phyloP scores from a whole-genome alignment of 768 basidiomycete genomes.

The Hypsizygus marmoreus region DNA sequence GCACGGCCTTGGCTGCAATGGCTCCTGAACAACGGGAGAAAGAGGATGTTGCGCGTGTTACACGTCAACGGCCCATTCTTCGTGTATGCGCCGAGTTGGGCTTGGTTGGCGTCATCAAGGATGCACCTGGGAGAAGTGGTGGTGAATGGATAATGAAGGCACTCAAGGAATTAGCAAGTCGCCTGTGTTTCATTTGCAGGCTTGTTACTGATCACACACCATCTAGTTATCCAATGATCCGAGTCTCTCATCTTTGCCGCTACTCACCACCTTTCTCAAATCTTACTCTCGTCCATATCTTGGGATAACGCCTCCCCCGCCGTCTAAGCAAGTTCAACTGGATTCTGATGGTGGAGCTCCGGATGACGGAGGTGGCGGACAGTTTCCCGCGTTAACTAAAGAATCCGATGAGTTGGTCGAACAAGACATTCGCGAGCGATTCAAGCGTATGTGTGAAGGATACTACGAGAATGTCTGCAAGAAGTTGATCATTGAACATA shows the following conservation, averaged over 20 bases:
- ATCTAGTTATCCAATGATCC: slow-evolving; percentile 86
- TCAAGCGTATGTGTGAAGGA: slow-evolving; percentile 89
- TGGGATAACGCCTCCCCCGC: slow-evolving; percentile 60
- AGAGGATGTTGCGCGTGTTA: slow-evolving; percentile 79
- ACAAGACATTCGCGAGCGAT: slow-evolving; percentile 81
- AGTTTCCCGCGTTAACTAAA: slow-evolving; percentile 41
- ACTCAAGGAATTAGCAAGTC: slow-evolving; percentile 78
- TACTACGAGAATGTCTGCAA: slow-evolving; percentile 93
- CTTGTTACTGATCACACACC: slow-evolving; percentile 8
- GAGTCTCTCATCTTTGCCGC: slow-evolving; percentile 80
- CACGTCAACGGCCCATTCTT: slow-evolving; percentile 82
- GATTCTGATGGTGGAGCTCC: slow-evolving; percentile 53
- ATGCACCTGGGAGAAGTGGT: slow-evolving; percentile 68
- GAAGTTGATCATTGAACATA: slow-evolving; percentile 90
- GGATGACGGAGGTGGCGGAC: slow-evolving; percentile 27
- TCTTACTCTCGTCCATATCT: slow-evolving; percentile 88
- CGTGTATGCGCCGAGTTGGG: slow-evolving; percentile 91
- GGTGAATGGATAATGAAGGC: slow-evolving; percentile 91
- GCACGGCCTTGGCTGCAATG: slow-evolving; percentile 55
- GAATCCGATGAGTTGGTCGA: slow-evolving; percentile 81
- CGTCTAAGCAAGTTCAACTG: slow-evolving; percentile 59
- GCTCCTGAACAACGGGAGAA: slow-evolving; percentile 86
- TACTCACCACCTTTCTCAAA: slow-evolving; percentile 91
- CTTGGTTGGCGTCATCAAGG: slow-evolving; percentile 79
- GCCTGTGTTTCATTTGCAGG: neutral